Evolutionary conservation across 768 basidiomycete genomes (phyloP), one percentile per base, ranked within the genome.

Genomic region (Lentinula lateritia): DNA sequence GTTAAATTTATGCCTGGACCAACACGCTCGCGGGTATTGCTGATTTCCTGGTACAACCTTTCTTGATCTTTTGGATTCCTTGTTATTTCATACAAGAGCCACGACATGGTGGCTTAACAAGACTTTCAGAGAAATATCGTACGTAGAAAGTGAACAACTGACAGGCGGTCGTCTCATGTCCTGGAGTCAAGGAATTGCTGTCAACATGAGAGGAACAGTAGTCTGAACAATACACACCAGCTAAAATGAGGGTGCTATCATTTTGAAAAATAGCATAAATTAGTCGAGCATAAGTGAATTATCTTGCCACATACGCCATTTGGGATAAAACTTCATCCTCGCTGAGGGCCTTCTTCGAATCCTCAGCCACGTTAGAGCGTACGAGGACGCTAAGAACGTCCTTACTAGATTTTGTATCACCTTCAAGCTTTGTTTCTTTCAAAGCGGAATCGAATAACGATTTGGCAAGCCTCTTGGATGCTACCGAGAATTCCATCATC

Each of bases 41-140:
- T n/a, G 41, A 88, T 79, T 73, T 92, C 91, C 0, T 73, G 68
- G 16, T 90, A 82, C 36, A 93, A 79, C 61, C 76, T 78, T 2
- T 72, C 74, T 71, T 93, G 90, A 6, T 84, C 70, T 8, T 82
- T 74, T 0, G 83, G 83, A 63, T 85, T 74, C 41, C 76, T 79
- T 7, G 86, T 80, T 39, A 93, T 77, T 63, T 87, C 83, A 56
- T 87, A 76, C 10, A 91, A 71, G 5, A 80, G 76, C 85, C 87
- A 92, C 23, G 46, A 48, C 46, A 48, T 48, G 20, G 18, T 48
- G n/a, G 46, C 46, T 48, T 20, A 20, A 20, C 18, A n/a, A n/a
- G 18, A 48, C 9, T 8, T 48, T 23, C 8, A 43, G 6, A 23
- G 28, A 10, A 5, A 48, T 7, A 23, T 48, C 10, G 46, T 18